Percentiles rank a stretch among this genome's conserved stretches.
These are phyloP conservation scores for Podaxis sp. DNA, from an alignment of 768 basidiomycete genomes.

Conservation along the genomic window DNA sequence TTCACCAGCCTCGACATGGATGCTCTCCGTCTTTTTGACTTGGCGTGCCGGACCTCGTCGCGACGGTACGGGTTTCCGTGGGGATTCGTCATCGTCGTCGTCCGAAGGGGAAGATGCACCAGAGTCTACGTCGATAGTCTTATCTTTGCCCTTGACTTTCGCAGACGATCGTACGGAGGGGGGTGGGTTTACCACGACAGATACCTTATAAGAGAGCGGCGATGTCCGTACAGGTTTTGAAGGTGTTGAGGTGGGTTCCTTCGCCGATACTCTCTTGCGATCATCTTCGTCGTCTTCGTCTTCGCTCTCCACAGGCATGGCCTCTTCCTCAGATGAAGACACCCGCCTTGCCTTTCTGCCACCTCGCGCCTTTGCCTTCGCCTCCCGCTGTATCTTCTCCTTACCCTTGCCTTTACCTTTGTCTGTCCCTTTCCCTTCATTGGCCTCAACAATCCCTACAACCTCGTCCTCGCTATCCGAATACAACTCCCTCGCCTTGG, in stretches of 20 bases:
- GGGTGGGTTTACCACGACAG: conserved; percentile 6
- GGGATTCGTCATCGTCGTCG: background rate
- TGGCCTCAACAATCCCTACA: background rate
- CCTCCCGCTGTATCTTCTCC: conserved; percentile 2
- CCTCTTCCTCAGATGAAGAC: conserved; percentile 2
- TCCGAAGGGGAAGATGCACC: background rate
- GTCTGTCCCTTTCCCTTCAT: conserved; percentile 2
- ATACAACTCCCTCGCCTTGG: conserved; percentile 16
- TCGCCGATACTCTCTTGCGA: background rate
- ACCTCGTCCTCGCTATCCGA: conserved; percentile 21
- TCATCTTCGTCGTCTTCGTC: background rate
- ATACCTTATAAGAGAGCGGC: background rate
- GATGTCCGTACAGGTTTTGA: background rate
- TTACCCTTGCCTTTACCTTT: conserved; percentile 15
- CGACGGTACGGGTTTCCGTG: background rate
- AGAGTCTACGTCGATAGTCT: background rate
- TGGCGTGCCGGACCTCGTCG: background rate
- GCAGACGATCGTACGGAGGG: background rate
- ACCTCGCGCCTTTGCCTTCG: conserved; percentile 13
- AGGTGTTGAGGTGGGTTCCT: background rate
- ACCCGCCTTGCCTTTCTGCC: conserved; percentile 5
- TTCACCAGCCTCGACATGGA: conserved; percentile 27
- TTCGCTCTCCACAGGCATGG: background rate
- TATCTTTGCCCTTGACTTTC: background rate
- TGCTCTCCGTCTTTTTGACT: conserved; percentile 24